Evolutionary conservation across 257 asterid genomes (phyloP), one percentile per base, ranked within the genome.

Genomic region (Primulina eburnea): DNA sequence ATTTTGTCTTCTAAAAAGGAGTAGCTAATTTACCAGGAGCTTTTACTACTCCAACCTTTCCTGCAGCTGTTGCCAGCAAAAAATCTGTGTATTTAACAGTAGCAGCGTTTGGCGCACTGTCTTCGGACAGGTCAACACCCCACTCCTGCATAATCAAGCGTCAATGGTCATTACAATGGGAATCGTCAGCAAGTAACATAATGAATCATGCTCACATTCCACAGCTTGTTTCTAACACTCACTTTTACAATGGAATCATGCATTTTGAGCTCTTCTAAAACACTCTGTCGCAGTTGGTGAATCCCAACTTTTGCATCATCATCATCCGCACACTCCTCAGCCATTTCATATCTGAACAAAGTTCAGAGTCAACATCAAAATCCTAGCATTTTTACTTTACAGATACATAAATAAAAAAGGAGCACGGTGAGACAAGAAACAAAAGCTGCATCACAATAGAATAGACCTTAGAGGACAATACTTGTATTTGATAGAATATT

Each of bases 1-100:
- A 81, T 80, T 88, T 94, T 71, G 96, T 94, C 79, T 83, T 94
- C 90, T 94, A 95, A 81, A 88, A 94, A 67, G 97, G 98, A 32
- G 97, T 94, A 4, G 84, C 95, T 62, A 91, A 85, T 80, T 85
- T 86, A 35, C 96, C 95, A 77, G 82, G 90, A 79, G 87, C 87
- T 84, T 87, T 88, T 73, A 84, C 76, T 58, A 95, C 97, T 34
- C 87, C 92, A 75, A 88, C 75, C 83, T 82, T 89, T 81, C 99
- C 99, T 1, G 90, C 83, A 62, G 97, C 92, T 28, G 96, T 91
- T 57, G 97, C 89, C 87, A 89, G 75, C 73, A 94, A 77, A 79
- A 91, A 94, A 55, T 91, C 89, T 26, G 97, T 87, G 80, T 88
- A 94, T 80, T 78, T 89, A 38, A 73, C 68, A 18, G 97, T 88